Evolutionary conservation across 2,329 filamentous ascomycete species (phyloP).

Genomic region (Plenodomus lindquistii): DNA sequence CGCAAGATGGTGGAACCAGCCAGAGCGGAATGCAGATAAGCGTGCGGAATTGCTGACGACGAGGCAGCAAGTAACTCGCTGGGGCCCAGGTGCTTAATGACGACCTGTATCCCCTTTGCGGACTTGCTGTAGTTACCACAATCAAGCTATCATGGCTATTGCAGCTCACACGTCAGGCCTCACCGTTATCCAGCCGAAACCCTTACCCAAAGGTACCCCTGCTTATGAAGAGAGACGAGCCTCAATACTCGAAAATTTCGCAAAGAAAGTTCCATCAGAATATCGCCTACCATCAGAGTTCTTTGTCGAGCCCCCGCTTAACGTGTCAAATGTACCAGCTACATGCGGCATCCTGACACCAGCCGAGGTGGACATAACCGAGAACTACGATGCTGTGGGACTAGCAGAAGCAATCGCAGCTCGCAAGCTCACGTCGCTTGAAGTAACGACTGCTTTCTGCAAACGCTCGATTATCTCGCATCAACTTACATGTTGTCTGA

Average conservation of each 20-base stretch:
- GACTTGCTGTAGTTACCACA: background rate
- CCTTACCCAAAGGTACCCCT: constrained; percentile 18
- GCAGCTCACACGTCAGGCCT: constrained; percentile 2
- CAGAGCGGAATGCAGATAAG: too few species aligned
- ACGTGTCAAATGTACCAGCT: constrained; percentile 22
- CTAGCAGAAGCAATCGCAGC: constrained; percentile 48
- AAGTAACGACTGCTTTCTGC: constrained; percentile 38
- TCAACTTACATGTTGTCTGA: constrained; percentile 21
- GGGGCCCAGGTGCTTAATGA: background rate
- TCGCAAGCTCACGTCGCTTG: constrained; percentile 44
- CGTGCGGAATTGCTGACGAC: background rate
- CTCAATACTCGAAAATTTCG: constrained; percentile 17
- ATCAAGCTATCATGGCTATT: constrained; percentile 1
- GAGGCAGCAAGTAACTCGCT: background rate
- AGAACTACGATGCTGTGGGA: constrained; percentile 49
- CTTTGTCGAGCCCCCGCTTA: constrained; percentile 15
- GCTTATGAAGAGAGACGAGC: constrained; percentile 21
- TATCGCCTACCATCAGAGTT: constrained; percentile 10
- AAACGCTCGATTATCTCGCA: constrained; percentile 26
- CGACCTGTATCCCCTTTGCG: background rate
- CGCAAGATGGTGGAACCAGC: too few species aligned
- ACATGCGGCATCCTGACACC: constrained; percentile 51
- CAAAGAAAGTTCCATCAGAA: constrained; percentile 15
- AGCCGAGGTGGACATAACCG: constrained; percentile 55
- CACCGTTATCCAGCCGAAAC: constrained; percentile 13